A percentile compares a stretch with the other conserved stretches of the same genome.
Evolutionary conservation across 83 land plant genomes (phyloP).

Genomic region (Isoetes engelmannii): DNA sequence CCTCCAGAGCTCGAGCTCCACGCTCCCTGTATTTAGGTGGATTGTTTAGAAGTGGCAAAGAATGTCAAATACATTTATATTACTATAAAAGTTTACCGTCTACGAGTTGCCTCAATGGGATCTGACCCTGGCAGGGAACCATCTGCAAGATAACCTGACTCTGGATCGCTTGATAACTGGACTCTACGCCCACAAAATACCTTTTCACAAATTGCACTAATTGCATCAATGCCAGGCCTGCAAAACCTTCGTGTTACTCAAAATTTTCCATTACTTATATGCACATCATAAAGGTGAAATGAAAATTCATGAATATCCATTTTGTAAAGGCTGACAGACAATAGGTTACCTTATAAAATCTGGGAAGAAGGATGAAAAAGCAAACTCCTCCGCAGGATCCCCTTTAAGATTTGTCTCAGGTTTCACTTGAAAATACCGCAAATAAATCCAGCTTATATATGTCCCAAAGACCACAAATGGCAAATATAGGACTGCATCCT

Average conservation of each 20-base stretch:
- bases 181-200: conserved; percentile 59
- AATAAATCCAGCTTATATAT: conserved; percentile 76
- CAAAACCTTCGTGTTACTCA: background rate
- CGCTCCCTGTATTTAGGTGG: conserved; percentile 55
- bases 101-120: conserved; percentile 74
- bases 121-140: conserved; percentile 77
- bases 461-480: conserved; percentile 81
- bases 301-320: background rate
- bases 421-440: conserved; percentile 58
- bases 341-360: conserved; percentile 10
- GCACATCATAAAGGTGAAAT: too few relatives aligned
- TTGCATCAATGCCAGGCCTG: conserved; percentile 73
- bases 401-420: conserved; percentile 63
- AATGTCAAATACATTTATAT: background rate
- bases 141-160: conserved; percentile 43
- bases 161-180: conserved; percentile 31
- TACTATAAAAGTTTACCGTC: conserved; percentile 48
- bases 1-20: conserved; percentile 93
- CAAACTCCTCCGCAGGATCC: conserved; percentile 72
- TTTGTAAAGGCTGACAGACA: background rate
- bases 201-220: conserved; percentile 58
- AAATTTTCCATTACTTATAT: too few relatives aligned
- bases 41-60: background rate
- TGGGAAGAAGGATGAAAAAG: conserved; percentile 63
- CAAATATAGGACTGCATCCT: conserved; percentile 45